Conservation (phyloP, 441 rosid species). For the Viola pubescens region DNA sequence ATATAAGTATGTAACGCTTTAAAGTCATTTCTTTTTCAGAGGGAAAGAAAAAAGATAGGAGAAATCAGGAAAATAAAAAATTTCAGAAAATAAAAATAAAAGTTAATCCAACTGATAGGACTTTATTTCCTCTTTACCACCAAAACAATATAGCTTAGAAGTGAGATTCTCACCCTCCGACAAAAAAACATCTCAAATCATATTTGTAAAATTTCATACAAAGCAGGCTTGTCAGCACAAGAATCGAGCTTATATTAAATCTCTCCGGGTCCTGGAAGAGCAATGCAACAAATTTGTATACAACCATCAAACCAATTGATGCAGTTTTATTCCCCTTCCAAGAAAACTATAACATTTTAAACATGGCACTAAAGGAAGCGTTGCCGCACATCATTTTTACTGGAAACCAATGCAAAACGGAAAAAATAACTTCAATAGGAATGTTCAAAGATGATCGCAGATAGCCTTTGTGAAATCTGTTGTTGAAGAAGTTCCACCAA, state of each 20-base stretch:
- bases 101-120: too few relatives aligned
- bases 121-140: not conserved
- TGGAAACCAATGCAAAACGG: constrained; percentile 2
- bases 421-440: constrained; percentile 7
- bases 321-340: constrained; percentile 23
- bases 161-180: not conserved
- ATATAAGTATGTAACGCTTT: too few relatives aligned
- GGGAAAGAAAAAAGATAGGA: too few relatives aligned
- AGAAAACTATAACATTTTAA: not conserved
- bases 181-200: not conserved
- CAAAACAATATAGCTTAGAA: not conserved
- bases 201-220: not conserved
- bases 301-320: constrained; percentile 13
- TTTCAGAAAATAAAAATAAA: too few relatives aligned
- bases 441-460: constrained; percentile 51
- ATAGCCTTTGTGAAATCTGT: constrained; percentile 88
- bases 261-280: not conserved
- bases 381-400: constrained; percentile 10
- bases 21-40: too few relatives aligned
- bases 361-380: constrained; percentile 12
- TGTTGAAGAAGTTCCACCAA: constrained; percentile 69
- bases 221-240: not conserved
- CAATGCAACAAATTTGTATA: constrained; percentile 10
- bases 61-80: too few relatives aligned
- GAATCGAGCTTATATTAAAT: not conserved